A percentile compares a stretch with the other conserved stretches of the same genome.
phyloP scores from a whole-genome alignment of 345 rosid genomes.

The Eucalyptus globulus region DNA sequence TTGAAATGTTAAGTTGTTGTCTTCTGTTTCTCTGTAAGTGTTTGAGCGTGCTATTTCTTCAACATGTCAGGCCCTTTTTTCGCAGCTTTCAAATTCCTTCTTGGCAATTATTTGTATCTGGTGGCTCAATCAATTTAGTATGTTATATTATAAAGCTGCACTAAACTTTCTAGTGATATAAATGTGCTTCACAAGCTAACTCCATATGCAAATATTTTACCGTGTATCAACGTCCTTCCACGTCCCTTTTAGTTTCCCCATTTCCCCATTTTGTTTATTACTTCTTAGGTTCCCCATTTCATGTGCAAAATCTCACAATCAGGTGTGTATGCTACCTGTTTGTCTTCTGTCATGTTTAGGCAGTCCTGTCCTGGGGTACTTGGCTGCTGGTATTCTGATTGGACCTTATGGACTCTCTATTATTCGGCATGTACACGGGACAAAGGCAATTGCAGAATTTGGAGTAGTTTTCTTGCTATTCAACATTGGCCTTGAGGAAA shows the following conservation, averaged over 20 bases:
- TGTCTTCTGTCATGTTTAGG: constrained; percentile 52
- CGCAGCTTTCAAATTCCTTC: background rate
- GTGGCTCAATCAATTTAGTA: background rate
- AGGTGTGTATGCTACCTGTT: background rate
- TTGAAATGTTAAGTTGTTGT: background rate
- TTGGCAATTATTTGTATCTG: background rate
- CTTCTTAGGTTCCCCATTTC: background rate
- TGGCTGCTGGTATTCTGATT: constrained; percentile 98
- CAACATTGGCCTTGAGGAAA: constrained; percentile 97
- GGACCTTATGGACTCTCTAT: constrained; percentile 98
- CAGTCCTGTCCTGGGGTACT: constrained; percentile 98
- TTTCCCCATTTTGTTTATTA: background rate
- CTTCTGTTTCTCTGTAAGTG: background rate
- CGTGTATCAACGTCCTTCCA: background rate
- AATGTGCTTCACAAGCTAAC: background rate
- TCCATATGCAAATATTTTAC: background rate
- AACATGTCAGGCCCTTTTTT: background rate
- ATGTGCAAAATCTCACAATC: background rate
- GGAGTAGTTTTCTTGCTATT: constrained; percentile 97
- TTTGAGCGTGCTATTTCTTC: background rate
- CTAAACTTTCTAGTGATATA: background rate
- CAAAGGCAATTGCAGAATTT: constrained; percentile 97
- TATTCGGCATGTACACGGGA: constrained; percentile 93
- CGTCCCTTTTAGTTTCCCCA: background rate
- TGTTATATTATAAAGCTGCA: background rate